Conservation (phyloP, 139 green algal species). For the Cymbomonas tetramitiformis region DNA sequence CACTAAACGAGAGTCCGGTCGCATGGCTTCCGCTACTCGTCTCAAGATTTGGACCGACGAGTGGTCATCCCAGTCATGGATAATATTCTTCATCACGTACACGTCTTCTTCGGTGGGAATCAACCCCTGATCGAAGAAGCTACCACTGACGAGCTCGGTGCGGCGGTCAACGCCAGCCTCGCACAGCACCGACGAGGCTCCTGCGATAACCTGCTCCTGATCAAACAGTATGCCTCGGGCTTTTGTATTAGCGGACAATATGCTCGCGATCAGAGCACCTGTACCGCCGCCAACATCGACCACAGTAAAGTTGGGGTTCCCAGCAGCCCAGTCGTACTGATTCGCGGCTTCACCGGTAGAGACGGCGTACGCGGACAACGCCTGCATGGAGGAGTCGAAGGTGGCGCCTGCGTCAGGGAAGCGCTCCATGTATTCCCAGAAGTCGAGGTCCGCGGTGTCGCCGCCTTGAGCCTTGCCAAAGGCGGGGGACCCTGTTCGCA, state of each 20-base stretch:
- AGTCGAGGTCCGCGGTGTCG: background rate
- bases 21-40: background rate
- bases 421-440: background rate
- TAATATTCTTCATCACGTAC: constrained; percentile 22
- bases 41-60: constrained; percentile 3
- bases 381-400: background rate
- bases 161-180: background rate
- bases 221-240: background rate
- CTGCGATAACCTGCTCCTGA: background rate
- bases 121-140: background rate
- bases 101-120: constrained; percentile 4
- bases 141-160: background rate
- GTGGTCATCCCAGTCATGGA: constrained; percentile 19
- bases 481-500: background rate
- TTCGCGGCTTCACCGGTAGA: background rate
- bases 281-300: constrained; percentile 1
- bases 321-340: background rate
- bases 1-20: constrained; percentile 1
- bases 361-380: background rate
- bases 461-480: background rate
- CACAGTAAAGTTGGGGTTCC: background rate
- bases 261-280: background rate
- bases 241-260: background rate
- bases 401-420: background rate
- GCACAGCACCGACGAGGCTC: background rate